These are phyloP conservation scores for Penicillium verrucosum DNA, from an alignment of 2,329 filamentous ascomycete species.

Conservation along the genomic window DNA sequence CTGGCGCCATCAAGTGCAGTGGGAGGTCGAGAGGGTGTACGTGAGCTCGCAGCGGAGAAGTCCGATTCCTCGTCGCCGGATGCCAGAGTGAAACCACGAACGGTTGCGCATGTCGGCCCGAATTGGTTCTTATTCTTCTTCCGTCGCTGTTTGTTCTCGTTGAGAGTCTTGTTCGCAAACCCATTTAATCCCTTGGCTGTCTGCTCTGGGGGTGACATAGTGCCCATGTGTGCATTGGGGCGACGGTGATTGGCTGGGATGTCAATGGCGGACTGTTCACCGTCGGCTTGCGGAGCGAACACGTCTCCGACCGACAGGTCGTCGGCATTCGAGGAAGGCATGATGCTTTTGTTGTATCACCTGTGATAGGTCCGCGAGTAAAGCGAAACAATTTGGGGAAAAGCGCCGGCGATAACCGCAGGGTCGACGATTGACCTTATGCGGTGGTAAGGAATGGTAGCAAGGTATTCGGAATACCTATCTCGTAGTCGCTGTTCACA, in stretches of 20 bases:
- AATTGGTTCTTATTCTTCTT: conserved; percentile 42
- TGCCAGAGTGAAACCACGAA: conserved; percentile 44
- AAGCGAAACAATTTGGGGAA: not conserved
- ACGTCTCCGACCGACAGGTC: conserved; percentile 41
- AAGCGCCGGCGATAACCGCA: conserved; percentile 9
- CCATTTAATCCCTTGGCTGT: conserved; percentile 21
- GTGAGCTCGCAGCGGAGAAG: conserved; percentile 38
- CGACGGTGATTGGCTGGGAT: conserved; percentile 21
- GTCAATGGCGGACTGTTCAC: conserved; percentile 26
- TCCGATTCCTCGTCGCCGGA: conserved; percentile 49
- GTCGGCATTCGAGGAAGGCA: conserved; percentile 27
- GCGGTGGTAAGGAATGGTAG: conserved; percentile 10
- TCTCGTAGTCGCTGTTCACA: conserved; percentile 11
- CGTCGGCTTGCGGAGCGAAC: conserved; percentile 39
- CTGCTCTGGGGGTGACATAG: conserved; percentile 20
- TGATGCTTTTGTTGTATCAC: conserved; percentile 7
- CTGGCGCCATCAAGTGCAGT: conserved; percentile 37
- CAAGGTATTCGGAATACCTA: conserved; percentile 15
- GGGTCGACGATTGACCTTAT: conserved; percentile 9
- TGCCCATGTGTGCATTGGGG: conserved; percentile 29
- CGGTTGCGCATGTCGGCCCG: conserved; percentile 35
- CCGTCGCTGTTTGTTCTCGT: conserved; percentile 29
- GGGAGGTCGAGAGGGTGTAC: conserved; percentile 16
- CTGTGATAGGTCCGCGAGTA: not conserved
- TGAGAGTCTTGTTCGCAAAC: conserved; percentile 31